Evolutionary conservation across 2,329 filamentous ascomycete species (phyloP), one percentile per base, ranked within the genome.

Genomic region (Fusarium albosuccineum): DNA sequence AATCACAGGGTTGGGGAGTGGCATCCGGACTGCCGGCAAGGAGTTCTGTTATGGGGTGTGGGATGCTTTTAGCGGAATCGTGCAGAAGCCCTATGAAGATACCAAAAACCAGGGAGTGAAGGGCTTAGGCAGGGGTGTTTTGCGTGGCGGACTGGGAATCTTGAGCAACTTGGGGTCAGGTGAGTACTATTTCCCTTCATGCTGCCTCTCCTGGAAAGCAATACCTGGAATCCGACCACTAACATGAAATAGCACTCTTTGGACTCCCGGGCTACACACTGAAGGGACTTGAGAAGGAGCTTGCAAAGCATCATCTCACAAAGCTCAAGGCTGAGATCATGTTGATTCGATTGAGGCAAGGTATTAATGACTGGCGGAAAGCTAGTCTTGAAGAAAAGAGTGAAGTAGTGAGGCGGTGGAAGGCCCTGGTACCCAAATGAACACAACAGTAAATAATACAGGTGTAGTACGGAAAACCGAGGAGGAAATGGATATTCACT

Each of bases 21-120:
- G 76, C 1, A 81, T 93, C 6, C 85, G 82, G 51, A 89, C 87
- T 39, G 91, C 91, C 2, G 86, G 88, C 4, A 90, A 88, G 77
- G 88, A 88, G 71, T 86, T 91, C 58, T 84, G 82, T 1, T 82
- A 88, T 48, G 89, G 91, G 0, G 79, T 92, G 9, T 92, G 87
- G 74, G 89, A 92, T 69, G 91, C 89, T 2, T 85, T 92, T 27
- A 87, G 88, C 2, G 91, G 91, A 0, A 77, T 92, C 14, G 83
- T 91, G 4, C 88, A 84, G 0, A 88, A 91, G 63, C 91, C 91
- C 0, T 80, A 87, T 9, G 82, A 85, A 52, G 90, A 89, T 3
- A 87, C 87, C 1, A 87, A 86, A 72, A 86, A 90, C 45, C 86
- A 88, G 59, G 90, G 90, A 1, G 77, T 81, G 2, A 82, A 82